A percentile compares a stretch with the other conserved stretches of the same genome.
Conservation (phyloP, 176 grass and related monocot species). For the Coix lacrymajobi region DNA sequence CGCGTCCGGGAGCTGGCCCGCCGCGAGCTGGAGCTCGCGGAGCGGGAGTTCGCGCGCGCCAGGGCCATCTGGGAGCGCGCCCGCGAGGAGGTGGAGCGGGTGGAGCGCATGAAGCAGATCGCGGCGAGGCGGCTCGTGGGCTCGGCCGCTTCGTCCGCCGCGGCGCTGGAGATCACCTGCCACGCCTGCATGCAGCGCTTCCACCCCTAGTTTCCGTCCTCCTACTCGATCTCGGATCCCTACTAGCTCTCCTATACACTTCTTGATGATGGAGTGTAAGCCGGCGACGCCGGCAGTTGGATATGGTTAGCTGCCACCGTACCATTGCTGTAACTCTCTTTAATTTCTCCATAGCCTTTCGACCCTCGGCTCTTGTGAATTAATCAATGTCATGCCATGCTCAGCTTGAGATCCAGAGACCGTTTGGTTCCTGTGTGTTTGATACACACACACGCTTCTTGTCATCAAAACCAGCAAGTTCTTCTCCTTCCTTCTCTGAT, state of each 20-base stretch:
- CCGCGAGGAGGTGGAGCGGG: constrained; percentile 78
- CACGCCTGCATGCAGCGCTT: constrained; percentile 89
- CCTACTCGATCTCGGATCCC: too few species aligned
- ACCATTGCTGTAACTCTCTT: constrained; percentile 15
- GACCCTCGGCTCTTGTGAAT: not conserved
- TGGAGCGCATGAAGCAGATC: constrained; percentile 95
- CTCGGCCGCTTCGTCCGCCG: constrained; percentile 42
- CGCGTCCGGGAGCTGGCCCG: constrained; percentile 67
- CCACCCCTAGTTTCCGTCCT: constrained; percentile 72
- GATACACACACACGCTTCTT: not conserved
- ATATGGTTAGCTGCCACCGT: not conserved
- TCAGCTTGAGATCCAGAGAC: not conserved
- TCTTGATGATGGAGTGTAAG: not conserved
- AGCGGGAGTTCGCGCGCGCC: constrained; percentile 86
- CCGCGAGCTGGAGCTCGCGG: constrained; percentile 75
- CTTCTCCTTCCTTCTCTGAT: not conserved
- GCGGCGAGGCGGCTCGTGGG: constrained; percentile 52
- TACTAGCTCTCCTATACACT: not conserved
- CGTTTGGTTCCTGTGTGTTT: not conserved
- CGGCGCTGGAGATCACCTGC: constrained; percentile 94
- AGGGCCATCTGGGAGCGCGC: constrained; percentile 81
- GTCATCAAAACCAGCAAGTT: not conserved
- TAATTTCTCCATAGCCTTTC: not conserved
- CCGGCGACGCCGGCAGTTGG: not conserved
- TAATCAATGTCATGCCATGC: not conserved